A percentile compares a stretch with the other conserved stretches of the same genome.
Conservation (phyloP, 345 rosid species). For the Salix caprea region DNA sequence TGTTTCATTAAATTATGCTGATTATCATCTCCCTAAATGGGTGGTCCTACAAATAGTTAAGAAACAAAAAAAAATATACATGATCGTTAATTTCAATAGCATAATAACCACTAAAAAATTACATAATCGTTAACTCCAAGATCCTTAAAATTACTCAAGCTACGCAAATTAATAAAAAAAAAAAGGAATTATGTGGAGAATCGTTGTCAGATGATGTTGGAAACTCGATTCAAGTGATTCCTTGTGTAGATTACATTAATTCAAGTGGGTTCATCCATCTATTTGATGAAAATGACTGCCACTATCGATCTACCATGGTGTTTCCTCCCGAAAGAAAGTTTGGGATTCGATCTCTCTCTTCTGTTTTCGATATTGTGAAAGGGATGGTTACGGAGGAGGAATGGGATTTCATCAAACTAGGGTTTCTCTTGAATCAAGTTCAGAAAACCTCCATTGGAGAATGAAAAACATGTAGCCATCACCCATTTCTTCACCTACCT, state of each 20-base stretch:
- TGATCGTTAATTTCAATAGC: too few relatives aligned
- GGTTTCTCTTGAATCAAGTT: background rate
- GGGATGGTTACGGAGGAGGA: background rate
- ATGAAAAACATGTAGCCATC: background rate
- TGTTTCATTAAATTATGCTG: background rate
- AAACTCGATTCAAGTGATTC: background rate
- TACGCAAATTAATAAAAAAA: fast-evolving
- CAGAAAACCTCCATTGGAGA: background rate
- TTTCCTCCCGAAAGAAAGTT: conserved; percentile 2
- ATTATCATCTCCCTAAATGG: background rate
- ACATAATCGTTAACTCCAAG: too few relatives aligned
- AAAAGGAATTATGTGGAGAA: conserved; percentile 15
- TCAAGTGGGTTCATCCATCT: conserved; percentile 6
- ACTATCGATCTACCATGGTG: background rate
- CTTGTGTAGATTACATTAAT: background rate
- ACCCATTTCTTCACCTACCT: background rate
- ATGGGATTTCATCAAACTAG: background rate
- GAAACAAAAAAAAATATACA: background rate
- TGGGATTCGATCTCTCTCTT: background rate
- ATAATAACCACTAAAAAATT: too few relatives aligned
- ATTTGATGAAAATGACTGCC: conserved; percentile 12
- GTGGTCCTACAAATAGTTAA: background rate
- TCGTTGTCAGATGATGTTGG: conserved; percentile 9
- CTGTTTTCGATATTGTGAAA: background rate
- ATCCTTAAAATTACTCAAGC: too few relatives aligned